Evolutionary conservation across 805 yeast species (phyloP), one percentile per base, ranked within the genome.

Genomic region (Candida glaebosa): DNA sequence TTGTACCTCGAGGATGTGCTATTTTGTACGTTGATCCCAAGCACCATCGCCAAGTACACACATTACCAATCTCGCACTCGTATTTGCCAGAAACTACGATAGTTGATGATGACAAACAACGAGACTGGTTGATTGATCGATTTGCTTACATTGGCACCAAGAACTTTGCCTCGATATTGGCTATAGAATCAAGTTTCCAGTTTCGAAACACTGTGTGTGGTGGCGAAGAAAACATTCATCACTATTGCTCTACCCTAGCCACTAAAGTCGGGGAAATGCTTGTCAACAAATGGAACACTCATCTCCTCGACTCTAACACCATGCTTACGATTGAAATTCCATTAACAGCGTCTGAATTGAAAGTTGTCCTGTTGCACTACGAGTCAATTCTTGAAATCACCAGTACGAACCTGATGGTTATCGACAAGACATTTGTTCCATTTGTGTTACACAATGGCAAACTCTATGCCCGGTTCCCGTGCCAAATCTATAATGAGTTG

Each of bases 401-500:
- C 14, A 28, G 32, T 20, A 8, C 12, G 7, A 43, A 37, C 19
- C 37, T 47, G 50, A 24, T 44, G 16, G 25, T 32, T 12, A 56
- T 67, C 14, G 48, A 64, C 39, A 67, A 70, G n/a, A 73, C 82
- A 0, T 76, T 61, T 51, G 65, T 78, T 22, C 85, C 80, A 4
- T 47, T 71, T 24, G 54, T 51, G 2, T 47, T 58, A 34, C 80
- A 77, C 52, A 62, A 71, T 38, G 55, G 49, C 5, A 49, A 51
- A 31, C 35, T 52, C 19, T 47, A 46, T 16, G 48, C 52, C 18
- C 69, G 91, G 46, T 75, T 80, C 47, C 73, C 82, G 41, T 81
- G 81, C 18, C 84, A 80, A 51, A 59, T 80, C 6, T 83, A 80
- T 56, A 75, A 78, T 46, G 84, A 79, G 35, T 48, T 75, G 12